A percentile compares a stretch with the other conserved stretches of the same genome.
phyloP scores from a whole-genome alignment of 148 eudicot species.

The Fallopia convolvulus region DNA sequence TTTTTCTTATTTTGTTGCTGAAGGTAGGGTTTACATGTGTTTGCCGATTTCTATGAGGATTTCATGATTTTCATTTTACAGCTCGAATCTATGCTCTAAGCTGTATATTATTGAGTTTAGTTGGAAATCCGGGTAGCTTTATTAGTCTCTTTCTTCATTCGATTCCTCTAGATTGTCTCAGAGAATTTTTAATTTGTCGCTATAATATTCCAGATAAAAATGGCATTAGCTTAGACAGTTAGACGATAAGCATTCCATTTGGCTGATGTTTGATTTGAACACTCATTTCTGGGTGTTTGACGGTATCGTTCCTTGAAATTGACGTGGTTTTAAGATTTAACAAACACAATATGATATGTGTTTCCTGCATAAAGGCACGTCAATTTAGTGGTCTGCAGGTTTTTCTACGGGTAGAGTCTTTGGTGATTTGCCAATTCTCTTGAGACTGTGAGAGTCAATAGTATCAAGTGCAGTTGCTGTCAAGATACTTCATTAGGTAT shows the following conservation, averaged over 20 bases:
- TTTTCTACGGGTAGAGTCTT: neutral
- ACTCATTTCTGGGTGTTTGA: neutral
- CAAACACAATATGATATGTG: neutral
- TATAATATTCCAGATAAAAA: neutral
- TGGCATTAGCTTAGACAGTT: neutral
- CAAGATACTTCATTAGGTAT: neutral
- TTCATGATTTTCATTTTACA: neutral
- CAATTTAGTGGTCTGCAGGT: neutral
- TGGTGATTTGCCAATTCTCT: neutral
- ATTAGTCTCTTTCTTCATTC: neutral
- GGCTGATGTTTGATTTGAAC: neutral
- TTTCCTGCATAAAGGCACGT: neutral
- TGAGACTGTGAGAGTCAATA: neutral
- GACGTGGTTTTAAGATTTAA: neutral
- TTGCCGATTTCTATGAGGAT: neutral
- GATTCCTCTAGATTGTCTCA: neutral
- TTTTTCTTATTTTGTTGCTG: neutral
- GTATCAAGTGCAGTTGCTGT: neutral
- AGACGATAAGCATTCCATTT: neutral
- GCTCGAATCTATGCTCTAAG: neutral
- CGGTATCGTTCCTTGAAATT: neutral
- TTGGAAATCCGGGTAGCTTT: neutral
- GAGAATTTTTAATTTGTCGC: neutral
- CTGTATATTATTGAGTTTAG: neutral
- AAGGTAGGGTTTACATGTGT: neutral